Evolutionary conservation across 1,139 yeast genomes (phyloP).

Genomic region (Scheffersomyces stambukii): DNA sequence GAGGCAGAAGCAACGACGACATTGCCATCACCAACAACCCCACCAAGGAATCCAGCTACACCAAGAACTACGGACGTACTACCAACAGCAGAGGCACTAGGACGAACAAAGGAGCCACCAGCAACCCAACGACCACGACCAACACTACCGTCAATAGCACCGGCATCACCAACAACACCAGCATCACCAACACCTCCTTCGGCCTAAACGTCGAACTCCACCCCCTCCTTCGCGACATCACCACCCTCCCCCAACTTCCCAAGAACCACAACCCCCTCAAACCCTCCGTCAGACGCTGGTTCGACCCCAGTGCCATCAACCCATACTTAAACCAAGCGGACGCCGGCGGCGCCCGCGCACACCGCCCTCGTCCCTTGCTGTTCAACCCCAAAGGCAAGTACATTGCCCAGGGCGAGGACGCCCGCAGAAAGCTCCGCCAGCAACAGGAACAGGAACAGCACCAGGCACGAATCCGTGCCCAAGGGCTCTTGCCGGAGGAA

Average conservation of each 20-base stretch:
- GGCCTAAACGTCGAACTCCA: conserved; percentile 57
- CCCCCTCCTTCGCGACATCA: conserved; percentile 47
- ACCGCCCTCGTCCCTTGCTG: conserved; percentile 32
- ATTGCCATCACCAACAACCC: too few relatives aligned
- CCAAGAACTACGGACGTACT: too few relatives aligned
- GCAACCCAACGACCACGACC: too few relatives aligned
- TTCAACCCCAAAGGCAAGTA: conserved; percentile 63
- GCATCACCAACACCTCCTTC: conserved; percentile 6
- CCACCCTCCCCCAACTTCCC: conserved; percentile 22
- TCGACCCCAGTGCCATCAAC: conserved; percentile 41
- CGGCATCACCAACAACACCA: conserved; percentile 3
- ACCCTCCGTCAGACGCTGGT: conserved; percentile 26
- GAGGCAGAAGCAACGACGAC: too few relatives aligned
- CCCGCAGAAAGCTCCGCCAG: conserved; percentile 37
- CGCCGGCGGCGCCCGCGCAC: conserved; percentile 19
- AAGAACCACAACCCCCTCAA: conserved; percentile 26
- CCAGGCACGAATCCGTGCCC: conserved; percentile 20
- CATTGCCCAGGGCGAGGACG: conserved; percentile 50
- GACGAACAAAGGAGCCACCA: conserved; percentile 1
- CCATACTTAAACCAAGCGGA: conserved; percentile 55
- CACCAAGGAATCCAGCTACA: too few relatives aligned
- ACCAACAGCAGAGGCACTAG: too few relatives aligned
- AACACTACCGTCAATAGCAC: too few relatives aligned
- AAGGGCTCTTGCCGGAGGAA: conserved; percentile 48
- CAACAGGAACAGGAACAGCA: conserved; percentile 25